Percentiles rank a stretch among this genome's conserved stretches.
These are phyloP conservation scores for Arthrobotrys iridis DNA, from an alignment of 2,329 filamentous ascomycete species.

Conservation along the genomic window DNA sequence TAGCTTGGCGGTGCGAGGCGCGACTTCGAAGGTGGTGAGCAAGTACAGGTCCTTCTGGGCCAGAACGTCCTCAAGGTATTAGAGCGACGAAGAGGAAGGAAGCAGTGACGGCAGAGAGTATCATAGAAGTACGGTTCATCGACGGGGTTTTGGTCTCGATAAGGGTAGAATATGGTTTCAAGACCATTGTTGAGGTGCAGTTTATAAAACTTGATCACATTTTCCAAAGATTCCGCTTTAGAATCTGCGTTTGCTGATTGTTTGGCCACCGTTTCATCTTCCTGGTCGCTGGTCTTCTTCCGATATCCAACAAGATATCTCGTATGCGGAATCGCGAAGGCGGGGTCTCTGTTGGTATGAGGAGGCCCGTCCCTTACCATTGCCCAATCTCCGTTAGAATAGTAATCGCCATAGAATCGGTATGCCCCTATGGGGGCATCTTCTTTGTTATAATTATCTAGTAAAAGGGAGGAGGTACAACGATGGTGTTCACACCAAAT, in stretches of 20 bases:
- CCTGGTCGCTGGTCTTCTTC: not conserved
- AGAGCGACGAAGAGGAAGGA: conserved; percentile 1
- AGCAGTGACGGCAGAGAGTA: conserved; percentile 25
- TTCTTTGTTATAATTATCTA: not conserved
- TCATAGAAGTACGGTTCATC: conserved; percentile 20
- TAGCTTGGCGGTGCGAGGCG: not conserved
- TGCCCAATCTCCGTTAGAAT: not conserved
- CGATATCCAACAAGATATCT: not conserved
- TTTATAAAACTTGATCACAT: conserved; percentile 4
- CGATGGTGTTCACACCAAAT: conserved; percentile 41
- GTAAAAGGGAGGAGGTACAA: conserved; percentile 2
- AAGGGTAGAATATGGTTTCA: not conserved
- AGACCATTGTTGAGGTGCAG: not conserved
- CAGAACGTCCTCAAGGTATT: not conserved
- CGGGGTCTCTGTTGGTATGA: not conserved
- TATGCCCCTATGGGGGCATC: not conserved
- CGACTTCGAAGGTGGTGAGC: not conserved
- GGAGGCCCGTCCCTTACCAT: not conserved
- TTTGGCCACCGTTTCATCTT: not conserved
- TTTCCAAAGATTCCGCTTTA: not conserved
- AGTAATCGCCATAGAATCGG: not conserved
- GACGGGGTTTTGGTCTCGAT: not conserved
- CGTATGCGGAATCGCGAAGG: not conserved
- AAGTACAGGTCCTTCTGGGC: conserved; percentile 17
- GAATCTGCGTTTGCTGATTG: not conserved